These are phyloP conservation scores for Dovyalis caffra DNA, from an alignment of 345 rosid species.

Conservation along the genomic window DNA sequence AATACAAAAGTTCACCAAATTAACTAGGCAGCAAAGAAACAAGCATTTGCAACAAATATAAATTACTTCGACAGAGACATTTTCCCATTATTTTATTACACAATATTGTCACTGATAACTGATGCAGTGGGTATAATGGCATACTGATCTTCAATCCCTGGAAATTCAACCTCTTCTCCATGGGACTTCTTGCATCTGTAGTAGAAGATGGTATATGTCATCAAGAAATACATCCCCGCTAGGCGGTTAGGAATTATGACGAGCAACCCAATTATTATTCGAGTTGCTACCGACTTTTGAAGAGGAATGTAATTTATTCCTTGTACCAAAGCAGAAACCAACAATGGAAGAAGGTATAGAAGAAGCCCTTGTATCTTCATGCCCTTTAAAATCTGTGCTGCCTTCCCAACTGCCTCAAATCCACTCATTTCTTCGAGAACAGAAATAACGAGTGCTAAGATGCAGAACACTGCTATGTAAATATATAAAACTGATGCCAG, in stretches of 20 bases:
- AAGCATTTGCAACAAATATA: too few relatives aligned
- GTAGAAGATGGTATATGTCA: slow-evolving; percentile 48
- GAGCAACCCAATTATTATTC: slow-evolving; percentile 24
- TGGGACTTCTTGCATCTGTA: slow-evolving; percentile 41
- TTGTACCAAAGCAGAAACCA: slow-evolving; percentile 7
- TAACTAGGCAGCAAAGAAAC: too few relatives aligned
- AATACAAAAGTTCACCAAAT: too few relatives aligned
- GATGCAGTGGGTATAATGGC: too few relatives aligned
- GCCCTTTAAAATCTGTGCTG: slow-evolving; percentile 46
- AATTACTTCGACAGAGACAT: too few relatives aligned
- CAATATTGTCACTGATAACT: too few relatives aligned
- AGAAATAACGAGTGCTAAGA: slow-evolving; percentile 48
- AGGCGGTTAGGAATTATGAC: slow-evolving; percentile 18
- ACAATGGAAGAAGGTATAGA: slow-evolving; percentile 32
- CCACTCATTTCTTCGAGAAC: slow-evolving; percentile 52
- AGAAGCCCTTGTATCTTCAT: slow-evolving; percentile 38
- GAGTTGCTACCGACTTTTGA: slow-evolving; percentile 6
- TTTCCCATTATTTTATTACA: too few relatives aligned
- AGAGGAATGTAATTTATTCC: slow-evolving; percentile 10
- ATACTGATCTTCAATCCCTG: slow-evolving; percentile 9
- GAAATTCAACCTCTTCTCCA: slow-evolving; percentile 48
- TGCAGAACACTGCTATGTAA: slow-evolving; percentile 46
- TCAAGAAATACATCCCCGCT: slow-evolving; percentile 33
- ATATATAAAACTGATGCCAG: slow-evolving; percentile 20
- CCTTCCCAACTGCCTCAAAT: slow-evolving; percentile 56